A percentile compares a stretch with the other conserved stretches of the same genome.
phyloP scores from a whole-genome alignment of 768 basidiomycete species.

The Boletus subcaerulescens region DNA sequence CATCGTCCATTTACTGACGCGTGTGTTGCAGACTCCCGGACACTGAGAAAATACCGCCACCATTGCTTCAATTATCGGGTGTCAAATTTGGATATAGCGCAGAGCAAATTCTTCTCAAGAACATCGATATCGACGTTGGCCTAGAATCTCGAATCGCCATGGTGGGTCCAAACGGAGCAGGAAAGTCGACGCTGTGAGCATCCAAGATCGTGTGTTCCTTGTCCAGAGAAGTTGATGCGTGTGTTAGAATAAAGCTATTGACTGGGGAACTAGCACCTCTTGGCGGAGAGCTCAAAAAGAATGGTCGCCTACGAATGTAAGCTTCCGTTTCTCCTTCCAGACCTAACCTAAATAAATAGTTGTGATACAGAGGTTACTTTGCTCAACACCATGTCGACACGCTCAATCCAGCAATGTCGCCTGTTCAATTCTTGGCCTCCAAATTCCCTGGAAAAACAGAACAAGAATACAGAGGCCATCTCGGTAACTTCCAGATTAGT shows the following conservation, averaged over 20 bases:
- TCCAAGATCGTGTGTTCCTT: neutral
- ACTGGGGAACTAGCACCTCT: conserved; percentile 20
- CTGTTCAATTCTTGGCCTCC: conserved; percentile 89
- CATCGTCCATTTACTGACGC: neutral
- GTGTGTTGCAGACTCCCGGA: conserved; percentile 72
- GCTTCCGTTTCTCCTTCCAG: conserved; percentile 24
- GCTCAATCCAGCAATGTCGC: conserved; percentile 78
- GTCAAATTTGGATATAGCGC: conserved; percentile 85
- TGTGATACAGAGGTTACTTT: conserved; percentile 69
- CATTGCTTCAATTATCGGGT: conserved; percentile 87
- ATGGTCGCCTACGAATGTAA: conserved; percentile 87
- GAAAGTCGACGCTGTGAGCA: conserved; percentile 89
- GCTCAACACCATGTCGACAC: conserved; percentile 97
- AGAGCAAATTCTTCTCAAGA: conserved; percentile 73
- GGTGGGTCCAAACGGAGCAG: conserved; percentile 92
- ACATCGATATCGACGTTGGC: conserved; percentile 86
- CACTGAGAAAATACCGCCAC: conserved; percentile 96
- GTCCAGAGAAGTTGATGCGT: conserved; percentile 2
- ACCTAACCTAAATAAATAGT: neutral
- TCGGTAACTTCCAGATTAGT: conserved; percentile 97
- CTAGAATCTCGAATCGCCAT: conserved; percentile 95
- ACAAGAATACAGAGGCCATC: conserved; percentile 92
- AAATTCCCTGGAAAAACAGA: conserved; percentile 93
- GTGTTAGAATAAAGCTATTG: conserved; percentile 74
- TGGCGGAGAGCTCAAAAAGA: conserved; percentile 80